A percentile compares a stretch with the other conserved stretches of the same genome.
These are phyloP conservation scores for Wickerhamomyces bovis DNA, from an alignment of 805 yeast species.

Conservation along the genomic window DNA sequence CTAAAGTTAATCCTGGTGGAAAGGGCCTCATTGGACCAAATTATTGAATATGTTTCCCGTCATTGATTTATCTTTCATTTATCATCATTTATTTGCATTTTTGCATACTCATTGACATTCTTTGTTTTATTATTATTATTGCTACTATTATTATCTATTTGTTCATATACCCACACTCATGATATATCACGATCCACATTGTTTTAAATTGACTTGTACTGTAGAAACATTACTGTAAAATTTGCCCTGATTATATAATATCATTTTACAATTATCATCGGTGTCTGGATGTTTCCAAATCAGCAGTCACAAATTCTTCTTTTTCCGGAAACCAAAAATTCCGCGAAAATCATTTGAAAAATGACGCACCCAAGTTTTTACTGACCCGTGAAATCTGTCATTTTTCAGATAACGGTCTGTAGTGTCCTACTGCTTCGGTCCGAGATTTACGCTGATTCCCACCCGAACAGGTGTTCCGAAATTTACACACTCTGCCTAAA, in stretches of 20 bases:
- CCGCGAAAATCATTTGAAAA: neutral
- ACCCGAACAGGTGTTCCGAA: neutral
- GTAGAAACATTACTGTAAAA: too few relatives aligned
- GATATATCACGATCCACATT: neutral
- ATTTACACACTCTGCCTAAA: constrained; percentile 10
- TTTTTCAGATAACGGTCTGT: neutral
- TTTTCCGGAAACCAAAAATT: neutral
- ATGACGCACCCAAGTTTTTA: neutral
- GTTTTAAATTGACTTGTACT: neutral
- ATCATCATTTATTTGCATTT: neutral
- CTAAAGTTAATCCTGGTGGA: constrained; percentile 26
- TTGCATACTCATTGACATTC: neutral
- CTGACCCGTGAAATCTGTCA: neutral
- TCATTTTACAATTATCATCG: too few relatives aligned
- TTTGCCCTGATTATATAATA: too few relatives aligned
- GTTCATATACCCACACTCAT: neutral
- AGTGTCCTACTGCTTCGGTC: neutral
- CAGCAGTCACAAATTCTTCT: neutral
- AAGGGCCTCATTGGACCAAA: constrained; percentile 23
- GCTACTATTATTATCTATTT: too few relatives aligned
- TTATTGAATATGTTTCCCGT: neutral
- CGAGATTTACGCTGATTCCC: neutral
- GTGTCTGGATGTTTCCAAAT: neutral
- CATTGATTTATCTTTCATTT: neutral
- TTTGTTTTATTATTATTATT: neutral